phyloP scores from a whole-genome alignment of 495 filamentous ascomycete species.

The Daldinia vernicosa region DNA sequence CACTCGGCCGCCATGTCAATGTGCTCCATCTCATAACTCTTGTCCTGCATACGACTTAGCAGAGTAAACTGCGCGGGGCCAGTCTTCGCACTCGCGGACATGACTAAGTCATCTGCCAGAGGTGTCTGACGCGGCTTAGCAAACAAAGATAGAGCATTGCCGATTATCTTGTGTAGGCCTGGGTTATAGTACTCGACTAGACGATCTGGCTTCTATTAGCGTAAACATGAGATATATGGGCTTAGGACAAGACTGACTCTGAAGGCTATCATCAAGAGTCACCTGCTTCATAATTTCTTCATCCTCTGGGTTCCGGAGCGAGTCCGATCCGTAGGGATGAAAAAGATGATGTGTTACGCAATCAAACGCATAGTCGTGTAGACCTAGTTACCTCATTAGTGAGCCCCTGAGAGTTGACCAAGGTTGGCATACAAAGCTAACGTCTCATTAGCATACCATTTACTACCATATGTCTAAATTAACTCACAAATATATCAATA shows the following conservation, averaged over 20 bases:
- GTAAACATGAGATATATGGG: neutral
- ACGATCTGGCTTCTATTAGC: conserved; percentile 48
- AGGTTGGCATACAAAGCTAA: conserved; percentile 24
- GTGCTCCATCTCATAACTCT: conserved; percentile 43
- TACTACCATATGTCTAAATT: neutral
- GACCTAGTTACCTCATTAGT: conserved; percentile 30
- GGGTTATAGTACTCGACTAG: conserved; percentile 55
- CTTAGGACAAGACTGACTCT: conserved; percentile 54
- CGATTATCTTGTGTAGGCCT: conserved; percentile 49
- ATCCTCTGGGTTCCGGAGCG: conserved; percentile 59
- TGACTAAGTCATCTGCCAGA: conserved; percentile 55
- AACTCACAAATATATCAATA: conserved; percentile 66
- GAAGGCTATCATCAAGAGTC: conserved; percentile 70
- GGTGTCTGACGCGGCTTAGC: conserved; percentile 57
- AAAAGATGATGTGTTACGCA: conserved; percentile 72
- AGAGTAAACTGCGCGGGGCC: conserved; percentile 56
- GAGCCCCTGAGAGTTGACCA: neutral
- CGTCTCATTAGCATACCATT: conserved; percentile 31
- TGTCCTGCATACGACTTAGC: conserved; percentile 53
- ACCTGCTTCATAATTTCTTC: conserved; percentile 71
- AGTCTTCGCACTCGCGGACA: conserved; percentile 48
- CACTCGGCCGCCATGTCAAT: conserved; percentile 59
- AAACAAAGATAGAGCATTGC: conserved; percentile 52
- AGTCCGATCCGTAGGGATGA: conserved; percentile 67
- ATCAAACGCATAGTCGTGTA: conserved; percentile 73